Evolutionary conservation across 108 stramenopile genomes (phyloP), one percentile per base, ranked within the genome.

Genomic region (Aurantiochytrium sp.): DNA sequence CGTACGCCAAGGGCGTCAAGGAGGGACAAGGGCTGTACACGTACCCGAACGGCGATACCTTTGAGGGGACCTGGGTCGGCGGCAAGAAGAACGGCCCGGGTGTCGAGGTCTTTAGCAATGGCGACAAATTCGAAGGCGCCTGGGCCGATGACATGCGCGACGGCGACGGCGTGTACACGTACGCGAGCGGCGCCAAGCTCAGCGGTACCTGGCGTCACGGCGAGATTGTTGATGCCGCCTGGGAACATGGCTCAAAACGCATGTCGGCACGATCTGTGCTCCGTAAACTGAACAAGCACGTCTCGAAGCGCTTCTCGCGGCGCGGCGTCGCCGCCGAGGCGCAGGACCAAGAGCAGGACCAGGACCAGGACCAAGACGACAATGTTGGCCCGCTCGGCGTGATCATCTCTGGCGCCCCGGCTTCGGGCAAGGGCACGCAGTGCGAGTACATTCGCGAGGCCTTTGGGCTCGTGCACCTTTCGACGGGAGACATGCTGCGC

Each of bases 381-480:
- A 21, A 21, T 59, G 19, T 21, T 0, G 60, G 25, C 29, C 90
- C 90, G 8, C 72, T 89, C 28, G 92, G 89, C 45, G 93, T 97
- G 21, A 97, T 97, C 88, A 95, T 97, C 87, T 92, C 95, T 57
- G 97, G 97, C 5, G 95, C 95, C 28, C 97, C 97, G 19, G 95
- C 96, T 0, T 93, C 93, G 60, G 97, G 97, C 29, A 97, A 97
- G 90, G 97, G 97, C 4, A 97, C 97, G 2, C 97, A 97, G 91
- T 96, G 97, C 88, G 94, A 96, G 91, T 87, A 92, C 35, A 93
- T 97, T 53, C 92, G 89, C 88, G 93, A 95, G 51, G 88, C 91
- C 42, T 94, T 93, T 88, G 96, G 96, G 42, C 91, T 96, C 19
- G 95, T 35, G 5, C 97, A 97, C 72, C 71, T 97, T n/a, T 94